Evolutionary conservation across 1,284 basidiomycete genomes (phyloP).

Genomic region (Apiotrichum porosum): DNA sequence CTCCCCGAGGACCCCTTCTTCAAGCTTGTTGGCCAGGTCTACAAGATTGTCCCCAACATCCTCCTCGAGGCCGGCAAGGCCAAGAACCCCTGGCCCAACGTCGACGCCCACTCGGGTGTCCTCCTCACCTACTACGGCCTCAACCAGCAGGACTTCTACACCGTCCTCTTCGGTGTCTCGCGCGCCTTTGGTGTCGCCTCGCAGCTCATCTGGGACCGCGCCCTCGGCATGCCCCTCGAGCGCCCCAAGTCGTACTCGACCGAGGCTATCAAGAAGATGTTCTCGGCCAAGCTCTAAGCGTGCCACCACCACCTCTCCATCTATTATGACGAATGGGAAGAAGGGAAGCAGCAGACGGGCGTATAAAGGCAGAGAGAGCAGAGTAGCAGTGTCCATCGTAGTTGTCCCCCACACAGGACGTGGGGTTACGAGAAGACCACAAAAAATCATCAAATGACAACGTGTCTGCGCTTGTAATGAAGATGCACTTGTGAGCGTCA

Average conservation of each 20-base stretch:
- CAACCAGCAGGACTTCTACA: conserved; percentile 88
- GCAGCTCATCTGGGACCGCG: conserved; percentile 92
- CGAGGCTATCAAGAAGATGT: conserved; percentile 49
- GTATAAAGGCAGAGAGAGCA: too few species aligned
- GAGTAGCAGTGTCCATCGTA: too few species aligned
- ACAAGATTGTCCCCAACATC: conserved; percentile 87
- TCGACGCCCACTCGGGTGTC: conserved; percentile 95
- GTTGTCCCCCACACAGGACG: too few species aligned
- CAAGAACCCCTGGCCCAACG: conserved; percentile 75
- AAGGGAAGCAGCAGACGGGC: too few species aligned
- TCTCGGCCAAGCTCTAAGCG: conserved; percentile 33
- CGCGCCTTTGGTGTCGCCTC: conserved; percentile 85
- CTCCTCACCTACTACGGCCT: conserved; percentile 75
- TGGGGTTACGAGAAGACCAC: too few species aligned
- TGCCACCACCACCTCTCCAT: background rate
- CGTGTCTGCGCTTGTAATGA: too few species aligned
- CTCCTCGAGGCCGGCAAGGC: conserved; percentile 91
- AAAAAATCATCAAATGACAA: too few species aligned
- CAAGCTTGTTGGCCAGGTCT: conserved; percentile 88
- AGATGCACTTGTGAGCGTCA: too few species aligned
- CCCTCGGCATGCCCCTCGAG: conserved; percentile 62
- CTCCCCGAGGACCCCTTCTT: conserved; percentile 81
- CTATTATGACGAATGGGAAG: too few species aligned
- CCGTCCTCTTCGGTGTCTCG: conserved; percentile 94
- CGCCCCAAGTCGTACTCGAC: conserved; percentile 52